These are phyloP conservation scores for Pythium pyrilobum DNA, from an alignment of 352 stramenopile genomes.

Conservation along the genomic window DNA sequence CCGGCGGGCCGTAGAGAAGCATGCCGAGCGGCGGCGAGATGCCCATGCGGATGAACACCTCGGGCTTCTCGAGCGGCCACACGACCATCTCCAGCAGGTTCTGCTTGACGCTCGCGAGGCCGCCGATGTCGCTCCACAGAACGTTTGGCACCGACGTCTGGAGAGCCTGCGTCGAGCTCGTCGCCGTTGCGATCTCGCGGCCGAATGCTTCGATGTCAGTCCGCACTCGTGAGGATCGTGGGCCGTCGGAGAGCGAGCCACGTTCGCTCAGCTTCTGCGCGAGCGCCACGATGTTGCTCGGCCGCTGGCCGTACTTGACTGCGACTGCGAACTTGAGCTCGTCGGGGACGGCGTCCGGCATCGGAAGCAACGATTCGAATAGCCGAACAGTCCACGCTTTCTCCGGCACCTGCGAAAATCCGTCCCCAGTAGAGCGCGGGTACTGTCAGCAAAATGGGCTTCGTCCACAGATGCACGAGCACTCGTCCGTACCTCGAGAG, in stretches of 20 bases:
- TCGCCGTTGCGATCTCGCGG: constrained; percentile 36
- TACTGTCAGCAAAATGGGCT: no score
- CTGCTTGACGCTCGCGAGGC: constrained; percentile 65
- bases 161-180: constrained; percentile 27
- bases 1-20: constrained; percentile 71
- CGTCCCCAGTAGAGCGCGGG: no score
- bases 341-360: constrained; percentile 23
- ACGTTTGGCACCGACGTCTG: constrained; percentile 54
- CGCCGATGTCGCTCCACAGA: constrained; percentile 72
- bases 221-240: constrained; percentile 20
- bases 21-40: constrained; percentile 75
- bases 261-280: constrained; percentile 31
- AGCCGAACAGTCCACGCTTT: constrained; percentile 51
- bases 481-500: constrained; percentile 65
- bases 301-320: constrained; percentile 72
- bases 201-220: constrained; percentile 40
- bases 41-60: constrained; percentile 76
- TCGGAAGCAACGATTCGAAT: constrained; percentile 37
- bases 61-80: constrained; percentile 74
- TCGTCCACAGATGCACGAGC: no score
- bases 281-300: constrained; percentile 63
- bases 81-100: constrained; percentile 80
- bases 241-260: background rate
- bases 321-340: constrained; percentile 53
- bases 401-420: constrained; percentile 36